Percentiles rank a stretch among this genome's conserved stretches.
Conservation (phyloP, 1,284 basidiomycete genomes). For the Irpex sp. region DNA sequence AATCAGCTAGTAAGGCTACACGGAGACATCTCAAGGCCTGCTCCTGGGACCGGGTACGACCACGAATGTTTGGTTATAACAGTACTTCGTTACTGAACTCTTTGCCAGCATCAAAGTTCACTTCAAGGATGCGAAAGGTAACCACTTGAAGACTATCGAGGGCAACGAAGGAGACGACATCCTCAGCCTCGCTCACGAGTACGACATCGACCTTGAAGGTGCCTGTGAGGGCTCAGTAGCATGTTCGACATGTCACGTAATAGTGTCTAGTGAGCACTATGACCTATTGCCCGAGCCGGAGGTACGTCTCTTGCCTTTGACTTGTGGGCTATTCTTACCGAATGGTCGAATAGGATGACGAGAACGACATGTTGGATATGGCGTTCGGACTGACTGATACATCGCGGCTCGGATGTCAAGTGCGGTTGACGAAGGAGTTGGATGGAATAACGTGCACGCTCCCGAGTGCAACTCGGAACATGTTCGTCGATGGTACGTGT, state of each 20-base stretch:
- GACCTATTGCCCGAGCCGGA: constrained; percentile 87
- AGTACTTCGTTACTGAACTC: neutral
- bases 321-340: neutral
- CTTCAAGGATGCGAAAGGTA: constrained; percentile 87
- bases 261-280: constrained; percentile 79
- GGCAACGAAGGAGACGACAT: constrained; percentile 94
- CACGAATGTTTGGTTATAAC: constrained; percentile 2
- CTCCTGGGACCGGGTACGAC: constrained; percentile 61
- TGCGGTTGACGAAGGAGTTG: constrained; percentile 75
- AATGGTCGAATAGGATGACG: constrained; percentile 62
- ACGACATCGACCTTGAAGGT: constrained; percentile 97
- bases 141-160: constrained; percentile 81
- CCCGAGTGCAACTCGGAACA: constrained; percentile 92
- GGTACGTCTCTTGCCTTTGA: constrained; percentile 13
- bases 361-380: constrained; percentile 98
- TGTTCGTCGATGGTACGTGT: constrained; percentile 86
- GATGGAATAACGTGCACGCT: constrained; percentile 86
- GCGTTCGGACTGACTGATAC: constrained; percentile 97
- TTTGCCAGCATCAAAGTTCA: constrained; percentile 74
- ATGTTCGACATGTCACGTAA: constrained; percentile 97
- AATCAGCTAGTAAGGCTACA: constrained; percentile 22
- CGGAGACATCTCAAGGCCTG: constrained; percentile 46
- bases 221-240: constrained; percentile 97
- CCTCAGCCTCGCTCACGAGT: constrained; percentile 87
- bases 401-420: constrained; percentile 79